Conservation (phyloP, 192 early-diverging fungal genomes). For the Gaertneriomyces semiglobifer region DNA sequence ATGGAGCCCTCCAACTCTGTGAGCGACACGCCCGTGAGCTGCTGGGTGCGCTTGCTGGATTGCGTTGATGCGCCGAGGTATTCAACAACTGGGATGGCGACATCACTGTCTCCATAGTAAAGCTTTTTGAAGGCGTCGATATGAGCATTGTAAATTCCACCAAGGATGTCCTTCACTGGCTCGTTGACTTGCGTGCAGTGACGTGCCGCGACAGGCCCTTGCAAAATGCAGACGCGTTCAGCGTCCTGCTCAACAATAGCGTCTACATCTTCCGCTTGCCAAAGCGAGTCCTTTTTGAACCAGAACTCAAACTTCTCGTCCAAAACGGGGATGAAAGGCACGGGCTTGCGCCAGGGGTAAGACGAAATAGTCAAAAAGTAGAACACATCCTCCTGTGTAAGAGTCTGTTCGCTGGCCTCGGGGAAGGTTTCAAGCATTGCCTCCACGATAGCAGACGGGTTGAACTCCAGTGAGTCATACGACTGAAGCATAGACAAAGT, state of each 20-base stretch:
- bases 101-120: slow-evolving; percentile 64
- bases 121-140: slow-evolving; percentile 68
- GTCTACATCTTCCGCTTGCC: slow-evolving; percentile 85
- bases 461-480: slow-evolving; percentile 55
- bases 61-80: slow-evolving; percentile 60
- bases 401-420: slow-evolving; percentile 62
- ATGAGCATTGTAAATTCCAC: slow-evolving; percentile 75
- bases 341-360: slow-evolving; percentile 79
- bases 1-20: slow-evolving; percentile 39
- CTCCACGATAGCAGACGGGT: slow-evolving; percentile 61
- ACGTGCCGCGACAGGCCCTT: slow-evolving; percentile 79
- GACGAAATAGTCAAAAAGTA: slow-evolving; percentile 74
- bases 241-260: slow-evolving; percentile 82
- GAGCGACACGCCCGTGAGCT: slow-evolving; percentile 43
- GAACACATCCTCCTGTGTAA: slow-evolving; percentile 81
- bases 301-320: slow-evolving; percentile 85
- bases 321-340: slow-evolving; percentile 82
- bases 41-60: slow-evolving; percentile 26
- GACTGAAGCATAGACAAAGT: slow-evolving; percentile 64
- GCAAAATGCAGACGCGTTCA: slow-evolving; percentile 78
- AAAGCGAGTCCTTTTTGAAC: slow-evolving; percentile 87
- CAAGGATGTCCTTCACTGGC: slow-evolving; percentile 85
- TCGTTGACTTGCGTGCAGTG: slow-evolving; percentile 72
- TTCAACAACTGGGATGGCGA: slow-evolving; percentile 71
- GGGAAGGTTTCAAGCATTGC: slow-evolving; percentile 70